phyloP scores from a whole-genome alignment of 177 flowering plant genomes.

The Telopea speciosissima region DNA sequence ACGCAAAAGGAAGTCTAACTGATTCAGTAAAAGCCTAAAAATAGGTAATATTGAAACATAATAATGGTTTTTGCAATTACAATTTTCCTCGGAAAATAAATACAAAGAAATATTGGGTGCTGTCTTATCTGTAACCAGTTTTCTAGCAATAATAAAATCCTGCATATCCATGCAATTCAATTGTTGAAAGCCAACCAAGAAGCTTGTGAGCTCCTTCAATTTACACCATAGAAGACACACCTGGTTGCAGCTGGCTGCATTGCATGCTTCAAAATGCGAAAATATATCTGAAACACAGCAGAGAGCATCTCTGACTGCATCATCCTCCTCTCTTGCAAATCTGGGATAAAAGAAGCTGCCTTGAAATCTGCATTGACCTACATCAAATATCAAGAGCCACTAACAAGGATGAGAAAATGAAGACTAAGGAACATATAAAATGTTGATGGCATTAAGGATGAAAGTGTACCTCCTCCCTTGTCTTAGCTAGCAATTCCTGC shows the following conservation, averaged over 20 bases:
- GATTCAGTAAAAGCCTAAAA: too few species aligned
- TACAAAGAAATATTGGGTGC: too few species aligned
- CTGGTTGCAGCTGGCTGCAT: constrained; percentile 34
- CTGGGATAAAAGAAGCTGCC: constrained; percentile 58
- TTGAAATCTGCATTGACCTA: constrained; percentile 83
- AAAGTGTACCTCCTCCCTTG: constrained; percentile 68
- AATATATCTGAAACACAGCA: constrained; percentile 80
- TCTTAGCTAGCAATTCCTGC: constrained; percentile 50
- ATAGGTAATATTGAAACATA: neutral
- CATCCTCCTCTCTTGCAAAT: constrained; percentile 44
- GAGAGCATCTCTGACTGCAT: constrained; percentile 84
- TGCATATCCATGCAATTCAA: too few species aligned
- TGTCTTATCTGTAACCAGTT: too few species aligned
- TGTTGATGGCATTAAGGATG: neutral
- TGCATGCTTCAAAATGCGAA: constrained; percentile 71
- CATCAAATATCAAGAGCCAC: constrained; percentile 10
- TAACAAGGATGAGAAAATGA: neutral
- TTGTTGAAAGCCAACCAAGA: neutral
- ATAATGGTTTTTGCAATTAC: neutral
- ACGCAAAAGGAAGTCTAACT: neutral
- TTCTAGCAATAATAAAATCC: too few species aligned
- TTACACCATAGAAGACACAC: constrained; percentile 26
- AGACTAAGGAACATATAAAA: constrained; percentile 5
- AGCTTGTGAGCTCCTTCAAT: neutral
- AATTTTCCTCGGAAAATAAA: neutral